Evolutionary conservation across 176 grass and related monocot species (phyloP).

Genomic region (Carex kokanica): DNA sequence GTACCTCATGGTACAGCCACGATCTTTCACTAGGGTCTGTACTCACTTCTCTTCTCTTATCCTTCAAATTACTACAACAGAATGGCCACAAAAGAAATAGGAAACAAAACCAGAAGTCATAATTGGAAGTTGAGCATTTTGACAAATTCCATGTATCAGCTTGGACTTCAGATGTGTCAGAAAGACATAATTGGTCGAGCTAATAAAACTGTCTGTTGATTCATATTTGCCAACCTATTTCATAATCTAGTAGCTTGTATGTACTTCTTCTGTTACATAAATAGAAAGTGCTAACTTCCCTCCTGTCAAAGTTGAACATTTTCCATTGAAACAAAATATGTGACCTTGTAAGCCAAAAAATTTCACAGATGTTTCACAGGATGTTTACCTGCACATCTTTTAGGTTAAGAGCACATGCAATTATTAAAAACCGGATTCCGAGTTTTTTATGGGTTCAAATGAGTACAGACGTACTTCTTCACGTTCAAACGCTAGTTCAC

Average conservation of each 20-base stretch:
- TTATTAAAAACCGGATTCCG: not conserved
- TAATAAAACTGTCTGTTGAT: not conserved
- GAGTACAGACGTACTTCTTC: not conserved
- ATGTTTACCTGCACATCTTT: not conserved
- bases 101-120: not conserved
- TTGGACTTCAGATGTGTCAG: not conserved
- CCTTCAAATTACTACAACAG: conserved; percentile 60
- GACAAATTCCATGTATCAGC: not conserved
- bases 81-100: not conserved
- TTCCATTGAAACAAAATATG: not conserved
- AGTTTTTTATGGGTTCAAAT: not conserved
- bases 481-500: not conserved
- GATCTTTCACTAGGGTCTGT: conserved; percentile 51
- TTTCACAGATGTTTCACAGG: not conserved
- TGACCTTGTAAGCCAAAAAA: not conserved
- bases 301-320: not conserved
- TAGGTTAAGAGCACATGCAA: not conserved
- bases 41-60: conserved; percentile 32
- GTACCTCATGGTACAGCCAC: conserved; percentile 82
- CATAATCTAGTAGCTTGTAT: not conserved
- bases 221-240: conserved; percentile 6
- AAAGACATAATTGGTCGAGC: not conserved
- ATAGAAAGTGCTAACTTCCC: not conserved
- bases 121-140: not conserved
- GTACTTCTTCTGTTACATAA: not conserved